Evolutionary conservation across 345 rosid genomes (phyloP).

Genomic region (Excoecaria agallocha): DNA sequence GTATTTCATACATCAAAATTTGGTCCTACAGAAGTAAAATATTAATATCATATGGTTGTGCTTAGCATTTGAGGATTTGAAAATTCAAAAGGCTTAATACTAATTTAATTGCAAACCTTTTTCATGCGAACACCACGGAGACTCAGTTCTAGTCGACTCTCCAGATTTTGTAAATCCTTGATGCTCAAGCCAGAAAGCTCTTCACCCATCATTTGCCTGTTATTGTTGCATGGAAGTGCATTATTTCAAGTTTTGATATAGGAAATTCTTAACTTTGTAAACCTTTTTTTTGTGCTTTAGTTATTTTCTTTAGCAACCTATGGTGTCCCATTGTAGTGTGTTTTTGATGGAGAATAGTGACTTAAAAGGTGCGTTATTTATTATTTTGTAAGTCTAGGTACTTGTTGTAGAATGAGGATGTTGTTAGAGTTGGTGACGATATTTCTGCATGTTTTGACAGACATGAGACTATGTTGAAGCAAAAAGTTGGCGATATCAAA

Average conservation of each 20-base stretch:
- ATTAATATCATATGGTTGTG: constrained; percentile 11
- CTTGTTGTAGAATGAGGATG: background rate
- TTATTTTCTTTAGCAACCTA: background rate
- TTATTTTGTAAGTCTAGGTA: background rate
- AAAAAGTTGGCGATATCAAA: background rate
- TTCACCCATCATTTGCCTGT: constrained; percentile 81
- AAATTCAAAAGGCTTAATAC: constrained; percentile 11
- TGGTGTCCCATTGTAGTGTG: background rate
- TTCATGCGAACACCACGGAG: constrained; percentile 53
- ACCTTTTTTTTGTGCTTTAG: too few relatives aligned
- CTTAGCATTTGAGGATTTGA: constrained; percentile 1
- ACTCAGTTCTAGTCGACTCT: constrained; percentile 53
- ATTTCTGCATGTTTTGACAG: background rate
- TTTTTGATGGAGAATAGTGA: background rate
- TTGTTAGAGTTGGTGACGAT: background rate
- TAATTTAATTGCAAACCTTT: constrained; percentile 44
- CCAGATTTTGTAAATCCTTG: constrained; percentile 55
- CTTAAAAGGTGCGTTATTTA: background rate
- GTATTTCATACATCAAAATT: constrained; percentile 56
- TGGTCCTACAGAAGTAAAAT: constrained; percentile 47
- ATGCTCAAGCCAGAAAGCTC: constrained; percentile 57
- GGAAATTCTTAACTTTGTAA: background rate
- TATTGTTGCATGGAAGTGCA: constrained; percentile 20
- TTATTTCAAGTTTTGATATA: constrained; percentile 3
- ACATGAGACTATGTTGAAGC: background rate